phyloP scores from a whole-genome alignment of 2,329 filamentous ascomycete species.

The Aspergillus alliaceus region DNA sequence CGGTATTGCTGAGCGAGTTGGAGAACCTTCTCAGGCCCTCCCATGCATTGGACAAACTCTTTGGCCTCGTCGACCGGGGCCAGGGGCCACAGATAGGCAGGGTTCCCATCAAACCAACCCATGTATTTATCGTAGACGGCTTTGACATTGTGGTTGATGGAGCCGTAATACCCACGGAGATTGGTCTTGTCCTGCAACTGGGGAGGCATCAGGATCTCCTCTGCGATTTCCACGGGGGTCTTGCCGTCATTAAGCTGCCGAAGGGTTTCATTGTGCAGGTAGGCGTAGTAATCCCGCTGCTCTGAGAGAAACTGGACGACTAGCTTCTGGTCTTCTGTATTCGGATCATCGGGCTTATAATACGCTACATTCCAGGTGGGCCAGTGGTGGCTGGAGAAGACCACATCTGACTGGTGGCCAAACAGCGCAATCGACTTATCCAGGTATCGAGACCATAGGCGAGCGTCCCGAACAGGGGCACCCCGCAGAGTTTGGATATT shows the following conservation, averaged over 20 bases:
- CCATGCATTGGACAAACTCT: slow-evolving; percentile 24
- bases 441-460: slow-evolving; percentile 40
- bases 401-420: slow-evolving; percentile 29
- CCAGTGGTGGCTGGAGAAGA: slow-evolving; percentile 43
- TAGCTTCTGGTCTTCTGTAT: slow-evolving; percentile 25
- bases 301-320: slow-evolving; percentile 28
- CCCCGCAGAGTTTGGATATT: slow-evolving; percentile 46
- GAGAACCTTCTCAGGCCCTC: slow-evolving; percentile 23
- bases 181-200: slow-evolving; percentile 28
- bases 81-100: slow-evolving; percentile 37
- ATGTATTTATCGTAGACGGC: slow-evolving; percentile 38
- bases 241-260: slow-evolving; percentile 38
- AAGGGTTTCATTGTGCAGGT: slow-evolving; percentile 42
- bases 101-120: slow-evolving; percentile 36
- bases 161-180: slow-evolving; percentile 39
- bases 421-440: slow-evolving; percentile 36
- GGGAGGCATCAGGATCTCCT: slow-evolving; percentile 33
- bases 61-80: slow-evolving; percentile 35
- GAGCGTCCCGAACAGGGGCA: slow-evolving; percentile 42
- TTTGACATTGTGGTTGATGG: slow-evolving; percentile 42
- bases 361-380: no score
- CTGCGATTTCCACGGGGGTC: slow-evolving; percentile 40
- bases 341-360: no score
- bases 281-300: slow-evolving; percentile 43
- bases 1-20: background rate